phyloP scores from a whole-genome alignment of 345 rosid genomes.

The Acer campestre region DNA sequence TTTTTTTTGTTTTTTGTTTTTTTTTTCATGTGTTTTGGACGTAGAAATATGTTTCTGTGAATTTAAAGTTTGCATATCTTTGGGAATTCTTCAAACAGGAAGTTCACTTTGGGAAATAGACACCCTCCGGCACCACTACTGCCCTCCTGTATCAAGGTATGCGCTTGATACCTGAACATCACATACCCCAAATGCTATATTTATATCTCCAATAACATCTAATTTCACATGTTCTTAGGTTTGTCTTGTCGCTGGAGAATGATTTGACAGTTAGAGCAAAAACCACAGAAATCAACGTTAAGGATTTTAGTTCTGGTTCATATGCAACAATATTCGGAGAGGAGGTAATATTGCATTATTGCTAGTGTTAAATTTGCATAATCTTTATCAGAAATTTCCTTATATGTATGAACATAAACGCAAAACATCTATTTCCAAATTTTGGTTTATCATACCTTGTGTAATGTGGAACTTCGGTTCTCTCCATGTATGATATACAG shows the following conservation, averaged over 20 bases:
- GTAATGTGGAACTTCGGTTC: not conserved
- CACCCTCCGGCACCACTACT: constrained; percentile 83
- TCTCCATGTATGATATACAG: too few relatives aligned
- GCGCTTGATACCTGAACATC: not conserved
- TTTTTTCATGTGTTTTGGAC: not conserved
- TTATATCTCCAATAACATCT: not conserved
- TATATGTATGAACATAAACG: not conserved
- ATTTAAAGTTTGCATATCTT: not conserved
- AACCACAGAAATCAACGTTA: constrained; percentile 65
- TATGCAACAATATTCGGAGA: constrained; percentile 86
- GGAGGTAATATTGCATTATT: constrained; percentile 61
- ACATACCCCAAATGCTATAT: not conserved
- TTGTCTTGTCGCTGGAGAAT: constrained; percentile 77
- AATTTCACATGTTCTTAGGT: constrained; percentile 45
- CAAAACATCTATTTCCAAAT: not conserved
- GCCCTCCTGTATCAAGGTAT: constrained; percentile 95
- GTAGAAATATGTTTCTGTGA: not conserved
- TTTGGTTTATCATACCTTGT: not conserved
- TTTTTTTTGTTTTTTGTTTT: not conserved
- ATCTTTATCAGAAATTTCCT: not conserved
- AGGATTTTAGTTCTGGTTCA: constrained; percentile 88
- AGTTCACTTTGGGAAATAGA: constrained; percentile 98
- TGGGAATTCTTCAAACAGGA: constrained; percentile 45
- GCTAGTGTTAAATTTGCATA: not conserved
- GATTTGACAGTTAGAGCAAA: constrained; percentile 86